These are phyloP conservation scores for Hypoxylon lenormandii DNA, from an alignment of 495 filamentous ascomycete species.

Conservation along the genomic window DNA sequence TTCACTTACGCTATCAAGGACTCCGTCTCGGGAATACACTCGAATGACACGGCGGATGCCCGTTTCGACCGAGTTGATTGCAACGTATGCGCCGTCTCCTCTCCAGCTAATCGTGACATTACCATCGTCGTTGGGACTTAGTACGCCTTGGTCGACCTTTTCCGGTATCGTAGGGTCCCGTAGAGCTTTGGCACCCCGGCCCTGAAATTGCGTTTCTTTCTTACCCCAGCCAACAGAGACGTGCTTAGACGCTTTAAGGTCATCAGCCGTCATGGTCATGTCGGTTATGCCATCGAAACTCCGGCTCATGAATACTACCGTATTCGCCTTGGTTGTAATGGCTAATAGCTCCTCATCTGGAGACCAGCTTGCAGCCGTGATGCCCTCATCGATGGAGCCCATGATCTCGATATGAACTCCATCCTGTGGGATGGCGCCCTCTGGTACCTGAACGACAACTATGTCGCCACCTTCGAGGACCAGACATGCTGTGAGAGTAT, in stretches of 20 bases:
- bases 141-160: slow-evolving; percentile 83
- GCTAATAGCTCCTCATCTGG: slow-evolving; percentile 92
- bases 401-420: slow-evolving; percentile 84
- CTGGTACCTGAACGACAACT: slow-evolving; percentile 81
- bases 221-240: slow-evolving; percentile 99
- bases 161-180: slow-evolving; percentile 95
- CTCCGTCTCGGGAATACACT: slow-evolving; percentile 89
- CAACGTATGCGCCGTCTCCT: slow-evolving; percentile 91
- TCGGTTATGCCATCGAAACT: slow-evolving; percentile 85
- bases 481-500: slow-evolving; percentile 78
- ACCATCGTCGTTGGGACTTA: slow-evolving; percentile 77
- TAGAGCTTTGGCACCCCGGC: slow-evolving; percentile 82
- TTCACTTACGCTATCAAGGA: slow-evolving; percentile 90
- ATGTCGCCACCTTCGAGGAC: slow-evolving; percentile 93
- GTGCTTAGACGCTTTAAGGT: slow-evolving; percentile 89
- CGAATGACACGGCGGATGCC: slow-evolving; percentile 79
- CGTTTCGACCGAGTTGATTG: slow-evolving; percentile 79
- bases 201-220: slow-evolving; percentile 96
- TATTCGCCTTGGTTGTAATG: slow-evolving; percentile 80
- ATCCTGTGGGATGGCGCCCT: slow-evolving; percentile 59
- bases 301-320: slow-evolving; percentile 90
- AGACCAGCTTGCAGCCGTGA: slow-evolving; percentile 90
- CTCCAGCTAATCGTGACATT: slow-evolving; percentile 85
- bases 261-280: slow-evolving; percentile 75
- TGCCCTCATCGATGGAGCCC: slow-evolving; percentile 90